Evolutionary conservation across 768 basidiomycete genomes (phyloP).

Genomic region (Hydnomerulius pinastri): DNA sequence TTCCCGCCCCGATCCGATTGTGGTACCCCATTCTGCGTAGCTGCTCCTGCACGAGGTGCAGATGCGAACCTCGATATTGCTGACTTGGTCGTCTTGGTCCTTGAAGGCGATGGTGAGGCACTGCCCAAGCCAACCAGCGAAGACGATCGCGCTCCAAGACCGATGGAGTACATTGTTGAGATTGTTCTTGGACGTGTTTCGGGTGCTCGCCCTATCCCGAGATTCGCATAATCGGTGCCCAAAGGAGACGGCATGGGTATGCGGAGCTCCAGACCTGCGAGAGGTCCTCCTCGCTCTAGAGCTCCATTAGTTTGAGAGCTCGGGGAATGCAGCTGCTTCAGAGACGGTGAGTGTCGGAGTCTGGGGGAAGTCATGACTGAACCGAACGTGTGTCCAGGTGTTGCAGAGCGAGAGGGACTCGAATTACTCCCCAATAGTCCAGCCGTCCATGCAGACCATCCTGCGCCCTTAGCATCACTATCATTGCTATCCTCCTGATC

Average conservation of each 20-base stretch:
- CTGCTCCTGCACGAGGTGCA: background rate
- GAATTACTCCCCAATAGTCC: slow-evolving; percentile 47
- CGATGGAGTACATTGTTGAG: slow-evolving; percentile 66
- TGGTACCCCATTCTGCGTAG: no score
- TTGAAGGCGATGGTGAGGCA: slow-evolving; percentile 4
- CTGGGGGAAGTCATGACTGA: slow-evolving; percentile 68
- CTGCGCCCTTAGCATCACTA: slow-evolving; percentile 1
- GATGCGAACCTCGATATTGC: background rate
- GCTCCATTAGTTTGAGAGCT: slow-evolving; percentile 3
- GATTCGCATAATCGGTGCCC: slow-evolving; percentile 12
- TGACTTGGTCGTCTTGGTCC: background rate
- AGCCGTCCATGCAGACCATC: slow-evolving; percentile 57
- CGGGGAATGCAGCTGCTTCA: slow-evolving; percentile 22
- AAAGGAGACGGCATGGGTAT: slow-evolving; percentile 55
- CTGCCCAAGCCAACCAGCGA: slow-evolving; percentile 31
- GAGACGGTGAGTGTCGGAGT: slow-evolving; percentile 50
- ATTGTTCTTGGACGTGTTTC: slow-evolving; percentile 46
- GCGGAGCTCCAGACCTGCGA: slow-evolving; percentile 49
- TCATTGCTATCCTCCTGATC: background rate
- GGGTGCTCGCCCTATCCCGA: slow-evolving; percentile 17
- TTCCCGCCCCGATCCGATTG: background rate
- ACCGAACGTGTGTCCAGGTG: slow-evolving; percentile 63
- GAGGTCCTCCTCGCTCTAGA: slow-evolving; percentile 34
- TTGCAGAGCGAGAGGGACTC: slow-evolving; percentile 39
- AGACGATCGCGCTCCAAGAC: slow-evolving; percentile 49